Evolutionary conservation across 495 filamentous ascomycete genomes (phyloP).

Genomic region (Cenococcum geophilum): DNA sequence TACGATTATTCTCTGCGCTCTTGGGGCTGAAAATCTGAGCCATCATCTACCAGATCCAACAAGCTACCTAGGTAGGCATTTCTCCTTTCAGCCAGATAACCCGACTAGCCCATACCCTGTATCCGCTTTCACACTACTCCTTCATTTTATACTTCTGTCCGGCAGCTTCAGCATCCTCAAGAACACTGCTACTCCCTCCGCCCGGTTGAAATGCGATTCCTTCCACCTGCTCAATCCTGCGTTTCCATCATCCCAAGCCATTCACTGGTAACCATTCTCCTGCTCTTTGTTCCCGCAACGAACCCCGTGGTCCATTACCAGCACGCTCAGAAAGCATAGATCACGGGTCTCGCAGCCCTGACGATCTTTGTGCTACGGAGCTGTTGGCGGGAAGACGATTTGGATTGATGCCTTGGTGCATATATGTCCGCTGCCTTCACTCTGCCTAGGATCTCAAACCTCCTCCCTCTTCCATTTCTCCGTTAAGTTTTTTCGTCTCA

Average conservation of each 20-base stretch:
- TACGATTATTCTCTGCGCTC: conserved; percentile 23
- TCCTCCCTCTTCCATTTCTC: background rate
- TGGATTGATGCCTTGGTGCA: conserved; percentile 21
- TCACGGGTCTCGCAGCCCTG: conserved; percentile 23
- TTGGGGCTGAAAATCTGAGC: conserved; percentile 30
- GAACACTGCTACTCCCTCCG: background rate
- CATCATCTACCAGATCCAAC: conserved; percentile 16
- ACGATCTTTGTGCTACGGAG: conserved; percentile 17
- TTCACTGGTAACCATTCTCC: conserved; percentile 5
- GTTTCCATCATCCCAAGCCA: no score
- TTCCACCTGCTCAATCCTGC: background rate
- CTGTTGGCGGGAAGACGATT: conserved; percentile 16
- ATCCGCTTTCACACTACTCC: conserved; percentile 12
- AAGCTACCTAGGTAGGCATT: conserved; percentile 31
- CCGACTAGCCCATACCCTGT: conserved; percentile 28
- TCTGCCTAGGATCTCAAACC: conserved; percentile 1
- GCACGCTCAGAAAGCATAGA: conserved; percentile 15
- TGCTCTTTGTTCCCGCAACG: background rate
- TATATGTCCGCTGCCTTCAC: conserved; percentile 28
- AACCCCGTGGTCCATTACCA: conserved; percentile 14
- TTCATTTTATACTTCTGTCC: conserved; percentile 24
- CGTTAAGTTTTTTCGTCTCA: no score
- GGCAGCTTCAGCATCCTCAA: conserved; percentile 4
- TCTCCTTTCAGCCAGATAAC: conserved; percentile 32
- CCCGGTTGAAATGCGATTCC: background rate